Conservation (phyloP, 225 moss, liverwort and hornwort genomes). For the Physcomitrium patens region DNA sequence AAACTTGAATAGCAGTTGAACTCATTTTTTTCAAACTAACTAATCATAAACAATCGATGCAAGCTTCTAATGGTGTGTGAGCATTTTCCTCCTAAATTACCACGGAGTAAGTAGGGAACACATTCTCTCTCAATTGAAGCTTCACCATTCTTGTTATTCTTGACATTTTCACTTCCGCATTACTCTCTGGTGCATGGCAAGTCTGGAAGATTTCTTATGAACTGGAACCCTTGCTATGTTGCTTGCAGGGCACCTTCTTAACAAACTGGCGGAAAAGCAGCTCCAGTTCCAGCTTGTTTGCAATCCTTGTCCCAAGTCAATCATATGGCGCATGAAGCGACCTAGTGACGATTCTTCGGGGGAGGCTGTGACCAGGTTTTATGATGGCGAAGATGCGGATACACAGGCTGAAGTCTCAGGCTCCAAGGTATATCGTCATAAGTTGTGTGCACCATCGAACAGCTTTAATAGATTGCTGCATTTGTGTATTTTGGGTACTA, state of each 20-base stretch:
- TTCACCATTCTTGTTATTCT: background rate
- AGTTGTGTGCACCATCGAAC: background rate
- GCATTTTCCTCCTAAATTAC: background rate
- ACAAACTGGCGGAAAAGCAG: constrained; percentile 67
- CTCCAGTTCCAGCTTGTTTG: constrained; percentile 59
- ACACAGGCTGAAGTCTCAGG: constrained; percentile 58
- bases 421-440: constrained; percentile 46
- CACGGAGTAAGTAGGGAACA: background rate
- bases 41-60: background rate
- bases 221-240: constrained; percentile 26
- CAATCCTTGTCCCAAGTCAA: constrained; percentile 62
- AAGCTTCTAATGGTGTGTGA: background rate
- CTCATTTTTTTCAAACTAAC: background rate
- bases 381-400: constrained; percentile 52
- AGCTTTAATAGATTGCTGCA: constrained; percentile 9
- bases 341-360: constrained; percentile 58
- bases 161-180: background rate
- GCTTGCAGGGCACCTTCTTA: constrained; percentile 64
- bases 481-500: background rate
- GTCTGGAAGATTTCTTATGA: background rate
- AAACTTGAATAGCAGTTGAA: background rate
- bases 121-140: background rate
- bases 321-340: constrained; percentile 85
- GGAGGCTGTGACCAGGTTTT: constrained; percentile 47
- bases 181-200: background rate